A percentile compares a stretch with the other conserved stretches of the same genome.
Evolutionary conservation across 345 rosid species (phyloP).

Genomic region (Salix udensis): DNA sequence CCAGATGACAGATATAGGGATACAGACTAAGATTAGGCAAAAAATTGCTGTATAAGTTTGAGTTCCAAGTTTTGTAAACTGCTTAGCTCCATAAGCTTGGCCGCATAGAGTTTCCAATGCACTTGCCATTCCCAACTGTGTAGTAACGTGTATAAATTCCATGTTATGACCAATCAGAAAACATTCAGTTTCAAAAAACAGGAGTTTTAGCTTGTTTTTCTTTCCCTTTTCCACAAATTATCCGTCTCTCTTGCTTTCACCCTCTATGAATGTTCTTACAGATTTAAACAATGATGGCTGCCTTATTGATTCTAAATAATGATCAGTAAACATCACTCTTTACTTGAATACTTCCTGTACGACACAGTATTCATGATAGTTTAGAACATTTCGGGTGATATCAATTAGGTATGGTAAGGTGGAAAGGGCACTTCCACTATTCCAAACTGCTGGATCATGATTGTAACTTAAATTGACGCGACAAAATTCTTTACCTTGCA

Average conservation of each 20-base stretch:
- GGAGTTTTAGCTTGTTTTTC: too few relatives aligned
- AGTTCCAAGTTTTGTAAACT: slow-evolving; percentile 48
- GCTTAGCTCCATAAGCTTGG: slow-evolving; percentile 75
- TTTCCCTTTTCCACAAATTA: too few relatives aligned
- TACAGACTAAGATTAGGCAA: slow-evolving; percentile 34
- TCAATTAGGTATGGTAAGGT: not conserved
- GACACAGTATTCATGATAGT: not conserved
- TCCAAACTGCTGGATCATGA: not conserved
- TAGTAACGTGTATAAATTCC: not conserved
- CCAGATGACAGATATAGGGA: slow-evolving; percentile 63
- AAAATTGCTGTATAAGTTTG: slow-evolving; percentile 56
- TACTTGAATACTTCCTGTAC: not conserved
- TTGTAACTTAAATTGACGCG: not conserved
- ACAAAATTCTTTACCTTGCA: not conserved
- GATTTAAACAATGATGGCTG: not conserved
- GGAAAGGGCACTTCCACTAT: not conserved
- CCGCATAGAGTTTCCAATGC: slow-evolving; percentile 81
- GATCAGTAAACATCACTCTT: not conserved
- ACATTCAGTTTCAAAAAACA: not conserved
- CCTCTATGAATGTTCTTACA: not conserved
- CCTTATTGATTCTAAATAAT: not conserved
- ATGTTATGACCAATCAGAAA: not conserved
- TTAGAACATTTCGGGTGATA: not conserved
- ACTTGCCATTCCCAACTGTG: slow-evolving; percentile 68
- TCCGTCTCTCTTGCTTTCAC: not conserved